phyloP scores from a whole-genome alignment of 2,329 filamentous ascomycete genomes.

The Colletotrichum eleusines region DNA sequence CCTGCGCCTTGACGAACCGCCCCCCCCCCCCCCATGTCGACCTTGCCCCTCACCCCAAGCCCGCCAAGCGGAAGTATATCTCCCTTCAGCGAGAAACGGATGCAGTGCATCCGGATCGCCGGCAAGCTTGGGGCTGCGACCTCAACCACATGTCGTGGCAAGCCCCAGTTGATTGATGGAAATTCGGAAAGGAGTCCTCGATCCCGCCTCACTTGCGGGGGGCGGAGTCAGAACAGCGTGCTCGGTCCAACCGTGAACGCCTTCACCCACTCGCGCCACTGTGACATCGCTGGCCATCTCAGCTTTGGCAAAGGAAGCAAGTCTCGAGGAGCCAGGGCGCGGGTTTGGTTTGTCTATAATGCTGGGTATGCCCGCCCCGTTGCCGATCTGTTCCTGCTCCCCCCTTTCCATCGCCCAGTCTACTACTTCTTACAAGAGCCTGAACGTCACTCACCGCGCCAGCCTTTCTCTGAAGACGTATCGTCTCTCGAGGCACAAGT shows the following conservation, averaged over 20 bases:
- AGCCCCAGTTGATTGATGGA: conserved; percentile 35
- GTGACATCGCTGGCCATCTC: not conserved
- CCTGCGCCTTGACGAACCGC: conserved; percentile 18
- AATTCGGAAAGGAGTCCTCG: conserved; percentile 1
- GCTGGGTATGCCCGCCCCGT: not conserved
- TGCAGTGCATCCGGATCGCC: conserved; percentile 27
- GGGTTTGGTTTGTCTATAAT: conserved; percentile 25
- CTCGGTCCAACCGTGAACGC: not conserved
- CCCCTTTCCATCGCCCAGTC: not conserved
- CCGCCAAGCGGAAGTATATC: conserved; percentile 33
- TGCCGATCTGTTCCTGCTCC: not conserved
- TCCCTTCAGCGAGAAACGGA: conserved; percentile 27
- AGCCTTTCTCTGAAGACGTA: not conserved
- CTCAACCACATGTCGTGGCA: not conserved
- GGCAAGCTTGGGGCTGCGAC: conserved; percentile 12
- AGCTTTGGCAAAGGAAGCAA: not conserved
- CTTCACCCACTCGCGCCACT: not conserved
- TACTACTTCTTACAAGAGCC: conserved; percentile 9
- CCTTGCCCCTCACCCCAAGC: not conserved
- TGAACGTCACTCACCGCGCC: not conserved
- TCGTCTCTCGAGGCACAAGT: not conserved
- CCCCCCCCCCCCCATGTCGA: not conserved
- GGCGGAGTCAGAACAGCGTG: conserved; percentile 11
- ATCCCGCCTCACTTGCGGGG: conserved; percentile 7
- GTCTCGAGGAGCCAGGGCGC: not conserved